Conservation (phyloP, 176 grass and related monocot genomes). For the Canna indica region DNA sequence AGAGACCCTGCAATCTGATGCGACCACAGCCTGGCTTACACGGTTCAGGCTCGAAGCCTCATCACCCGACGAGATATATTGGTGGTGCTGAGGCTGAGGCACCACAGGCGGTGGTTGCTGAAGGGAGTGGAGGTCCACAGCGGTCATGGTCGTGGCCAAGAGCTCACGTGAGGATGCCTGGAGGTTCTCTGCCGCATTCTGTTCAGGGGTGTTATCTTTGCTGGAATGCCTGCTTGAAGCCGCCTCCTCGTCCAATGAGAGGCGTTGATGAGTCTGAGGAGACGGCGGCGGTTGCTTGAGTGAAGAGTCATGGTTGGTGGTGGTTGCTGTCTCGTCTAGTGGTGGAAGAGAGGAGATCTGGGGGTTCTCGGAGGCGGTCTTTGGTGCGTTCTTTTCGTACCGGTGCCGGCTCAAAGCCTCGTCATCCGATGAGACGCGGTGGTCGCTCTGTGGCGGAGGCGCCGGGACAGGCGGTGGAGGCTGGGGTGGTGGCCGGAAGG, state of each 20-base stretch:
- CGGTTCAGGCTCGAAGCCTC: slow-evolving; percentile 2
- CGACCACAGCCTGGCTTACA: too few species aligned
- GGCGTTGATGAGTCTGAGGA: too few species aligned
- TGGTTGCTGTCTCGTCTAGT: too few species aligned
- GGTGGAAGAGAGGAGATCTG: slow-evolving; percentile 27
- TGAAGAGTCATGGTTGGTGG: too few species aligned
- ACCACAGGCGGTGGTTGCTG: background rate
- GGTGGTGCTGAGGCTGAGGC: background rate
- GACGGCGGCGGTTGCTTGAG: too few species aligned
- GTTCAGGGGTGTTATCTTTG: background rate
- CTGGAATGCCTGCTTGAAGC: slow-evolving; percentile 39
- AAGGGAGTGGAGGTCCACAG: background rate
- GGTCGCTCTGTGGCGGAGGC: background rate
- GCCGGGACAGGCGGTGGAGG: background rate
- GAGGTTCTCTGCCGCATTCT: background rate
- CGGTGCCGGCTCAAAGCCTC: background rate
- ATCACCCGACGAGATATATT: background rate
- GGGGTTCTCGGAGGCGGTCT: slow-evolving; percentile 4
- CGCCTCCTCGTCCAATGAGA: too few species aligned
- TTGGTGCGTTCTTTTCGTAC: too few species aligned
- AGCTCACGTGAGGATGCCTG: background rate
- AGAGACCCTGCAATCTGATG: slow-evolving; percentile 20
- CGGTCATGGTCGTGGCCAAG: background rate
- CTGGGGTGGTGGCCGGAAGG: background rate
- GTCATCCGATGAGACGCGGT: background rate